Evolutionary conservation across 2,329 filamentous ascomycete genomes (phyloP), one percentile per base, ranked within the genome.

Genomic region (Exserohilum rostratum): DNA sequence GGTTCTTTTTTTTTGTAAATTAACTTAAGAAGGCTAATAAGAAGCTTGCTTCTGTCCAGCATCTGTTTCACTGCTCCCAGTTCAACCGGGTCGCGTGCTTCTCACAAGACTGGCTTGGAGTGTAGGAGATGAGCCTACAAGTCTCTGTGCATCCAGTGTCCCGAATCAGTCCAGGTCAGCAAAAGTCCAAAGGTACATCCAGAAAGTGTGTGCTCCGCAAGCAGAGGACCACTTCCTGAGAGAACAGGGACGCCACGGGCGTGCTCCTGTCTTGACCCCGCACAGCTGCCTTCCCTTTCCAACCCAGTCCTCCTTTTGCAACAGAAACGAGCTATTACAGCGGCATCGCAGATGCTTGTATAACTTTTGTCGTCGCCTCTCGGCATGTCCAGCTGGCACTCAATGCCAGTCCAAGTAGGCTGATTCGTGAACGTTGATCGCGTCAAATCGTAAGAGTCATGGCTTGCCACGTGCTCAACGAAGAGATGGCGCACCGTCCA

Each of bases 111-210:
- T 78, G 76, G 79, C 79, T 76, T 75, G 76, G 77, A 80, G 76
- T 69, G 78, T 83, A 83, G 81, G 78, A 74, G 80, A 83, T 83
- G 81, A 81, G 54, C 80, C 81, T 82, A 82, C 74, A 67, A 25
- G 70, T 66, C 68, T 63, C 58, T 64, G 57, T 25, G 54, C 55
- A 17, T 56, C 59, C 49, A 46, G 53, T 38, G 43, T 58, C 44
- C 39, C 48, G 46, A 55, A 55, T 42, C 53, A 61, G 61, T 48
- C 4, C 31, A 59, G 61, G 50, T 55, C 58, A 49, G 62, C 43
- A 60, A 65, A 73, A 74, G 75, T 72, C 73, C 74, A 76, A 73
- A 64, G 58, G 58, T 61, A 51, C 56, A 11, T 63, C 7, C 70
- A 65, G 66, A 46, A 35, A 45, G 58, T 65, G 68, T 65, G 53